A percentile compares a stretch with the other conserved stretches of the same genome.
phyloP scores from a whole-genome alignment of 2,329 filamentous ascomycete genomes.

The Phaeosphaeriaceae sp. region DNA sequence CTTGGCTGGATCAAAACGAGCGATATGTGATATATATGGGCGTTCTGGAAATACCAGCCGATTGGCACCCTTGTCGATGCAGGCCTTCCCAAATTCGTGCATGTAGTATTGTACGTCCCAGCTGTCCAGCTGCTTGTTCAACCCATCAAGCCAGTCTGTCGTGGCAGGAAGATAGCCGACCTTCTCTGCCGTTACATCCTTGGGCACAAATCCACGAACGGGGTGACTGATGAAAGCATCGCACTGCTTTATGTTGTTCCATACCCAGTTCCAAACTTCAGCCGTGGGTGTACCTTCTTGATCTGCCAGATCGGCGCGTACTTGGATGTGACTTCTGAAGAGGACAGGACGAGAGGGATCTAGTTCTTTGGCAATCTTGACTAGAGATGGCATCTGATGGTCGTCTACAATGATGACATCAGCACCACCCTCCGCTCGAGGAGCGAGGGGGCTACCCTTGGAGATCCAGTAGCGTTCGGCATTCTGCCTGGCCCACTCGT shows the following conservation, averaged over 20 bases:
- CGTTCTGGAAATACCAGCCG: conserved; percentile 66
- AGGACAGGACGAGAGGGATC: conserved; percentile 77
- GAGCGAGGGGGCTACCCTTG: conserved; percentile 69
- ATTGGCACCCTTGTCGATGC: too few species aligned
- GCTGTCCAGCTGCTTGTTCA: conserved; percentile 76
- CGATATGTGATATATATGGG: conserved; percentile 80
- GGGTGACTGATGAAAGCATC: conserved; percentile 86
- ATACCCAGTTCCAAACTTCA: conserved; percentile 78
- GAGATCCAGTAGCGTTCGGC: conserved; percentile 76
- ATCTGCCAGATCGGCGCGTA: conserved; percentile 75
- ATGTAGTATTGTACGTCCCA: conserved; percentile 78
- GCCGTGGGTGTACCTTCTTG: conserved; percentile 70
- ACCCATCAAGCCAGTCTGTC: conserved; percentile 82
- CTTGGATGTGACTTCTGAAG: conserved; percentile 84
- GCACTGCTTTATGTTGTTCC: conserved; percentile 72
- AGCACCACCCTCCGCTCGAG: conserved; percentile 73
- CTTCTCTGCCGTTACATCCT: conserved; percentile 68
- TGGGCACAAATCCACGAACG: conserved; percentile 76
- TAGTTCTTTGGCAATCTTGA: conserved; percentile 73
- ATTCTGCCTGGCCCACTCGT: conserved; percentile 76
- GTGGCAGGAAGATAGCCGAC: conserved; percentile 81
- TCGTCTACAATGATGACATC: conserved; percentile 82
- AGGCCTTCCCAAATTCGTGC: conserved; percentile 68
- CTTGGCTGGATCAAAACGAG: conserved; percentile 84
- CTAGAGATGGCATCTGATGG: conserved; percentile 82